Conservation (phyloP, 2,329 filamentous ascomycete species). For the Mariannaea elegans region DNA sequence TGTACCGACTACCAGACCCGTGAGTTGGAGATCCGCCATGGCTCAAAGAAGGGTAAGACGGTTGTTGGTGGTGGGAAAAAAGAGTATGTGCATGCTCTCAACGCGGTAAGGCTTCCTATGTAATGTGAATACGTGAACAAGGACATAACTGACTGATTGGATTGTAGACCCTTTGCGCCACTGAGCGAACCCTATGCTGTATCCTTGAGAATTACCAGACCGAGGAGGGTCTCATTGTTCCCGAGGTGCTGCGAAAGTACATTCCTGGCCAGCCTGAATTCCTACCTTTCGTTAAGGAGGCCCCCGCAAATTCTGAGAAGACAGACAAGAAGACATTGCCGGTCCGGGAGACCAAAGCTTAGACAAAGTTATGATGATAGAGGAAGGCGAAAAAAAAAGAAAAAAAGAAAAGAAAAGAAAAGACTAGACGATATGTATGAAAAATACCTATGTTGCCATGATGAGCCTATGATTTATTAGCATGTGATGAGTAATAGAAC, state of each 20-base stretch:
- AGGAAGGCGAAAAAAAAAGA: slow-evolving; percentile 21
- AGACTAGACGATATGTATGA: slow-evolving; percentile 9
- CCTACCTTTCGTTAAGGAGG: slow-evolving; percentile 86
- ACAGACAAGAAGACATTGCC: slow-evolving; percentile 39
- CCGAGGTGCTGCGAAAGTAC: slow-evolving; percentile 86
- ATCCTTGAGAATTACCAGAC: slow-evolving; percentile 97
- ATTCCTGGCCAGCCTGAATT: slow-evolving; percentile 91
- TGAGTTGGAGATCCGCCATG: slow-evolving; percentile 91
- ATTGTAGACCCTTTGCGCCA: slow-evolving; percentile 77
- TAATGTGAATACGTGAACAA: neutral
- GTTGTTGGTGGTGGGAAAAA: slow-evolving; percentile 78
- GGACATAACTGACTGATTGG: slow-evolving; percentile 16
- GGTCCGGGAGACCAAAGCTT: slow-evolving; percentile 40
- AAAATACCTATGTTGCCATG: slow-evolving; percentile 18
- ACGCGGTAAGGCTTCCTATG: slow-evolving; percentile 59
- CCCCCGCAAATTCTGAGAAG: slow-evolving; percentile 71
- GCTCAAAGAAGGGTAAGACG: slow-evolving; percentile 70
- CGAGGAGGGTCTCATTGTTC: slow-evolving; percentile 82
- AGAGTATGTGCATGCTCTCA: slow-evolving; percentile 93
- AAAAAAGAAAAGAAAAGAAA: slow-evolving; percentile 28
- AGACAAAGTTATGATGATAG: slow-evolving; percentile 28
- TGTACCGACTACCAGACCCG: slow-evolving; percentile 98
- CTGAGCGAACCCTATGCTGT: slow-evolving; percentile 91
- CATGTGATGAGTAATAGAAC: slow-evolving; percentile 15
- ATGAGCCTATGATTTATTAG: slow-evolving; percentile 11